Evolutionary conservation across 305 asterid genomes (phyloP).

Genomic region (Fraxinus platypoda): DNA sequence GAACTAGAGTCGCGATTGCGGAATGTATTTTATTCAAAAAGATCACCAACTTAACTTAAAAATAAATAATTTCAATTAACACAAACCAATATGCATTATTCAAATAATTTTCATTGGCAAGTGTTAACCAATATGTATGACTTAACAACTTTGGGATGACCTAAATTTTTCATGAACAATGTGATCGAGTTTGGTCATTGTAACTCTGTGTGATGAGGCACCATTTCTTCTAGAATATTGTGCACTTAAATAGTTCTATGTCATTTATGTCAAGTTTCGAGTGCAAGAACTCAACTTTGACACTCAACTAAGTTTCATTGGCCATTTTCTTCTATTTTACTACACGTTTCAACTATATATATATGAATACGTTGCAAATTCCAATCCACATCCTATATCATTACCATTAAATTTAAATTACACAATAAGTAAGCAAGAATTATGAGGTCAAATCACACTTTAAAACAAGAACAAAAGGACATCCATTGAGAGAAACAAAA

Average conservation of each 20-base stretch:
- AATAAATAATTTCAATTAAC: neutral
- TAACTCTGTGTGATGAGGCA: neutral
- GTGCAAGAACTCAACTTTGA: neutral
- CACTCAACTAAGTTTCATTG: neutral
- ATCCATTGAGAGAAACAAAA: neutral
- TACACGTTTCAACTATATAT: neutral
- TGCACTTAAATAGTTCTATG: too few relatives aligned
- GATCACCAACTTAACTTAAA: too few relatives aligned
- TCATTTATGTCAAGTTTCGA: neutral
- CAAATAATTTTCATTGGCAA: neutral
- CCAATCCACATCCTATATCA: neutral
- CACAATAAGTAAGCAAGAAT: neutral
- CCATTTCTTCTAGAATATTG: neutral
- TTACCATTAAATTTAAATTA: neutral
- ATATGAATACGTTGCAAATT: neutral
- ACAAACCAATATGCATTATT: neutral
- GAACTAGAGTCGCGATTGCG: neutral
- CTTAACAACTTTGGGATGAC: neutral
- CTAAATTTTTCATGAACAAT: neutral
- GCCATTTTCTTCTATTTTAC: neutral
- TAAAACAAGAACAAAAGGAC: neutral
- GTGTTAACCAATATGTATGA: too few relatives aligned
- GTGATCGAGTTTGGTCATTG: neutral
- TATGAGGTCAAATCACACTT: neutral
- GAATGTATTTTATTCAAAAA: neutral